Percentiles rank a stretch among this genome's conserved stretches.
Evolutionary conservation across 495 filamentous ascomycete species (phyloP).

Genomic region (Aspergillus cavernicola): DNA sequence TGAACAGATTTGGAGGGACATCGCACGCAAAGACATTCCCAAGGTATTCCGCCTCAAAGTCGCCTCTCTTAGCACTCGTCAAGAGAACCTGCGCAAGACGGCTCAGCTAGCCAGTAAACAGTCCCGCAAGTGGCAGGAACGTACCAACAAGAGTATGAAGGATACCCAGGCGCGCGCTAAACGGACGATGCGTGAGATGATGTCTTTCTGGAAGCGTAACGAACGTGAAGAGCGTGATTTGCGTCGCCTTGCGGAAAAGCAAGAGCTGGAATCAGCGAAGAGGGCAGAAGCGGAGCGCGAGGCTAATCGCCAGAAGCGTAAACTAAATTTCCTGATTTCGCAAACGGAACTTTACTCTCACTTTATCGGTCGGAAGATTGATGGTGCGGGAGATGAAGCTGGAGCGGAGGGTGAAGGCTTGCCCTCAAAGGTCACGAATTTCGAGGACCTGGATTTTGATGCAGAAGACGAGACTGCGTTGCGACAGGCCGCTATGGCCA

Average conservation of each 20-base stretch:
- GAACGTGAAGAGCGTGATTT: conserved; percentile 95
- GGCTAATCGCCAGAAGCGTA: conserved; percentile 93
- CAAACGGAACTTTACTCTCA: conserved; percentile 99
- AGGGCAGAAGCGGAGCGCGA: conserved; percentile 96
- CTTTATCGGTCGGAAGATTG: conserved; percentile 99
- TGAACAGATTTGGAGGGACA: conserved; percentile 96
- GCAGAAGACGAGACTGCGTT: conserved; percentile 84
- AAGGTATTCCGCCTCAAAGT: conserved; percentile 85
- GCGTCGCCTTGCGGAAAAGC: conserved; percentile 87
- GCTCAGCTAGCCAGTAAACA: conserved; percentile 96
- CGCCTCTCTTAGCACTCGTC: conserved; percentile 74
- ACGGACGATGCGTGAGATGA: conserved; percentile 98
- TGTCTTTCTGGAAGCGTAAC: conserved; percentile 99
- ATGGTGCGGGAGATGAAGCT: conserved; percentile 88
- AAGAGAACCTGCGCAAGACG: conserved; percentile 94
- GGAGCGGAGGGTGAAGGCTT: conserved; percentile 58
- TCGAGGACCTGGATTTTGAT: conserved; percentile 94
- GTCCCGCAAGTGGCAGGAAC: conserved; percentile 92
- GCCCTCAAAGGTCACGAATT: conserved; percentile 86
- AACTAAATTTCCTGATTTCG: conserved; percentile 98
- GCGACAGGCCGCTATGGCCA: conserved; percentile 81
- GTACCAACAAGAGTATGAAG: conserved; percentile 97
- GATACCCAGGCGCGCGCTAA: conserved; percentile 96
- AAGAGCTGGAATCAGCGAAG: conserved; percentile 94
- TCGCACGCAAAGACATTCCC: conserved; percentile 87